Evolutionary conservation across 164 flowering plant species (phyloP).

Genomic region (Stephania cephalantha): DNA sequence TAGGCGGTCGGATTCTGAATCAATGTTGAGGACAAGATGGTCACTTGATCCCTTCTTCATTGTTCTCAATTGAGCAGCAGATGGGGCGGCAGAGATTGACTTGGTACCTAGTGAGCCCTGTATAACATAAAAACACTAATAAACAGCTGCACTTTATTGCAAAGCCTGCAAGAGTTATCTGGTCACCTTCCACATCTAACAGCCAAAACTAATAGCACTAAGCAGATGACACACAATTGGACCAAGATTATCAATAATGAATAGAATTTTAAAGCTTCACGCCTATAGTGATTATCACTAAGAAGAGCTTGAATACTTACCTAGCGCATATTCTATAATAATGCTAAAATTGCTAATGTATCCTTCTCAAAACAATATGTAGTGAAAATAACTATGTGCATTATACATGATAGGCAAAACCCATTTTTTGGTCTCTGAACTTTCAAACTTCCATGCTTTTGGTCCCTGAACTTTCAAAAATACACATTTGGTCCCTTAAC

Average conservation of each 20-base stretch:
- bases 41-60: conserved; percentile 85
- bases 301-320: background rate
- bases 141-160: background rate
- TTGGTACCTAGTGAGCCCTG: conserved; percentile 59
- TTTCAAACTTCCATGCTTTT: no score
- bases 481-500: no score
- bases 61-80: conserved; percentile 70
- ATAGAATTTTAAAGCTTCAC: no score
- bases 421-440: no score
- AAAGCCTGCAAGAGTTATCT: background rate
- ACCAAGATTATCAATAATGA: background rate
- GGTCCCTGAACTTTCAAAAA: no score
- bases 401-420: no score
- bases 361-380: background rate
- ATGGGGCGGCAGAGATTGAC: conserved; percentile 40
- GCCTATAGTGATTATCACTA: background rate
- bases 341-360: background rate
- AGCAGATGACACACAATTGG: background rate
- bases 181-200: background rate
- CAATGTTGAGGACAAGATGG: conserved; percentile 71
- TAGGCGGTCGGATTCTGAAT: conserved; percentile 56
- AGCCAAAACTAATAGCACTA: background rate
- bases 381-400: background rate
- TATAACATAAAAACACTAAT: conserved; percentile 16
- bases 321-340: background rate